Evolutionary conservation across 345 rosid genomes (phyloP).

Genomic region (Limnanthes douglasii): DNA sequence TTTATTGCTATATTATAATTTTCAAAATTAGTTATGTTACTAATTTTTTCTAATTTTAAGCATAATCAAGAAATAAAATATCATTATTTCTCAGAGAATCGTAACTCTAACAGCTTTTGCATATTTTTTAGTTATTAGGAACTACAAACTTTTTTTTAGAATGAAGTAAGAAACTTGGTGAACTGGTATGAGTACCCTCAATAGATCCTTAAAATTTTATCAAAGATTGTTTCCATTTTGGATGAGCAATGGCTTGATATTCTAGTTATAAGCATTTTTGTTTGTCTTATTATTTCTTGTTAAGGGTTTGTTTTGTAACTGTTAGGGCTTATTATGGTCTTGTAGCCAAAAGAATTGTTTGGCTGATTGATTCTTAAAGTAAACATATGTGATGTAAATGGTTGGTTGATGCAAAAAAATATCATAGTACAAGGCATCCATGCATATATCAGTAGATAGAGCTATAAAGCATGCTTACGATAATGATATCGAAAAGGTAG

Average conservation of each 20-base stretch:
- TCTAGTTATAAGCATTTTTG: slow-evolving; percentile 38
- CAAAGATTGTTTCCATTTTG: slow-evolving; percentile 46
- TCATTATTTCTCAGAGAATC: slow-evolving; percentile 91
- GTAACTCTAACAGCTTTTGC: slow-evolving; percentile 88
- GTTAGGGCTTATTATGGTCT: too few species aligned
- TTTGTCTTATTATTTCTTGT: neutral
- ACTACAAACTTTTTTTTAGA: slow-evolving; percentile 83
- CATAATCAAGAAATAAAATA: slow-evolving; percentile 72
- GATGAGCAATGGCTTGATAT: slow-evolving; percentile 64
- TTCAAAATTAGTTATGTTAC: neutral
- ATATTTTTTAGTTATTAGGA: slow-evolving; percentile 74
- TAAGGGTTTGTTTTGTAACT: too few species aligned
- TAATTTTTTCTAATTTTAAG: slow-evolving; percentile 14
- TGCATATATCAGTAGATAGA: slow-evolving; percentile 78
- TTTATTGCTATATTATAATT: neutral
- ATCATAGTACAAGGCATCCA: slow-evolving; percentile 77
- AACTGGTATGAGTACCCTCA: slow-evolving; percentile 99
- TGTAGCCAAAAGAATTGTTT: too few species aligned
- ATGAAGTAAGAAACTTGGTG: slow-evolving; percentile 68
- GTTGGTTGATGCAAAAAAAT: slow-evolving; percentile 48
- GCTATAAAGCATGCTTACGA: slow-evolving; percentile 96
- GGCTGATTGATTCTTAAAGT: too few species aligned
- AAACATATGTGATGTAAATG: too few species aligned
- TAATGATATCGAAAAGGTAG: slow-evolving; percentile 43
- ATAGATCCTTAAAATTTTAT: slow-evolving; percentile 59